Conservation (phyloP, 2,329 filamentous ascomycete species). For the Fusarium sp. region DNA sequence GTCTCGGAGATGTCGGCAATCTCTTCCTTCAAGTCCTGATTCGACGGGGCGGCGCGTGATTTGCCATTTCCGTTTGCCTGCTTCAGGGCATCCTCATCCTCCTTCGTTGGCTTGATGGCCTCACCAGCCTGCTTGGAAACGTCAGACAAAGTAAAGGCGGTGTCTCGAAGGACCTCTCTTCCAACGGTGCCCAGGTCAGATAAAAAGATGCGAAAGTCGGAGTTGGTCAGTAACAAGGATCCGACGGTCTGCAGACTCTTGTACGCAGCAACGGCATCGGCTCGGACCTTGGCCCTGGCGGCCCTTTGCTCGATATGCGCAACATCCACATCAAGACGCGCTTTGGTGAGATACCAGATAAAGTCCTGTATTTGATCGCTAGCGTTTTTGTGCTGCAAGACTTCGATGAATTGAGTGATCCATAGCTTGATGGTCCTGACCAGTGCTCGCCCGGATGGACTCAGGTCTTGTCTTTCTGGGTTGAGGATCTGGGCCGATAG, state of each 20-base stretch:
- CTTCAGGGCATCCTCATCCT: slow-evolving; percentile 68
- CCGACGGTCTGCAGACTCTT: slow-evolving; percentile 86
- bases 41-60: slow-evolving; percentile 58
- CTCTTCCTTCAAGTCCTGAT: slow-evolving; percentile 73
- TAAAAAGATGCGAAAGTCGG: slow-evolving; percentile 88
- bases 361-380: slow-evolving; percentile 92
- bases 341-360: slow-evolving; percentile 84
- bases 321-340: slow-evolving; percentile 64
- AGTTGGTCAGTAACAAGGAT: slow-evolving; percentile 87
- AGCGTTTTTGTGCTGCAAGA: slow-evolving; percentile 84
- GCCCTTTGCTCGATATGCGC: slow-evolving; percentile 46
- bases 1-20: slow-evolving; percentile 66
- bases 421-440: slow-evolving; percentile 78
- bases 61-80: slow-evolving; percentile 44
- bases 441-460: slow-evolving; percentile 79
- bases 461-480: slow-evolving; percentile 75
- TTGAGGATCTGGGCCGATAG: slow-evolving; percentile 84
- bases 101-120: slow-evolving; percentile 75
- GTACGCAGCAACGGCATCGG: slow-evolving; percentile 64
- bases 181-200: slow-evolving; percentile 83
- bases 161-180: slow-evolving; percentile 87
- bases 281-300: slow-evolving; percentile 47
- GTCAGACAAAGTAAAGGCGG: slow-evolving; percentile 81
- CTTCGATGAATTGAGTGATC: slow-evolving; percentile 83
- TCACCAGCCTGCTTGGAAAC: slow-evolving; percentile 81